Base-by-base conservation (phyloP, 1,284 basidiomycete genomes). In the Malassezia obtusa region DNA sequence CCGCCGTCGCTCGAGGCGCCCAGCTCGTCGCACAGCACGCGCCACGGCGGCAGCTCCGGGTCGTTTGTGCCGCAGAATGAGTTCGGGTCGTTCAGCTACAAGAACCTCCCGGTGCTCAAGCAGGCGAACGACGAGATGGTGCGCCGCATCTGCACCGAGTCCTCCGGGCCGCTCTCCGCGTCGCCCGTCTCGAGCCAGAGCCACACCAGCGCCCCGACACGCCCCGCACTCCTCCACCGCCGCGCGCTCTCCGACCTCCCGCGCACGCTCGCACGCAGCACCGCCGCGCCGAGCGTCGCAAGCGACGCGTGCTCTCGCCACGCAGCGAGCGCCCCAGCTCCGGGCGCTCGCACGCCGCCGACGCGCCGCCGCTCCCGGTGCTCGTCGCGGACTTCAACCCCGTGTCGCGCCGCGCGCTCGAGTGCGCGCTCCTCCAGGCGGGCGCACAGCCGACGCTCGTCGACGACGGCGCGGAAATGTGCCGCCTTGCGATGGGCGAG, bases 51-150 rank as follows among this genome's bases (percentile, higher is more conserved):
- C 31, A 35, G 21, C 10, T 45, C 32, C 33, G 22, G 44, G 8
- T 19, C n/a, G 21, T 17, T 25, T 37, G 32, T 25, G 32, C 35
- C 31, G 26, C n/a, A 25, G 31, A 49, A 92, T 64, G 92, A 96
- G 66, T 99, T 98, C 76, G 94, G 94, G 26, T 84, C 89, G 0
- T 99, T 99, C 78, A 90, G 84, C 75, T 99, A 91, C 82, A 96
- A 96, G 80, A 99, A 99, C 68, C 75, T 96, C 43, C 89, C 90
- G 0, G 83, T 96, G 10, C 78, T 98, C 72, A 98, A 98, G 77
- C 90, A 96, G 75, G 90, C 89, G 21, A 99, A 99, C 74, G 94
- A 99, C 75, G 91, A 98, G 73, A 85, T 98, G 62, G 94, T 99
- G 67, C 83, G 89, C 53, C 92, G 94, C 76, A 80, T 98, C 73